Evolutionary conservation across 2,329 filamentous ascomycete species (phyloP).

Genomic region (Coleophoma cylindrospora): DNA sequence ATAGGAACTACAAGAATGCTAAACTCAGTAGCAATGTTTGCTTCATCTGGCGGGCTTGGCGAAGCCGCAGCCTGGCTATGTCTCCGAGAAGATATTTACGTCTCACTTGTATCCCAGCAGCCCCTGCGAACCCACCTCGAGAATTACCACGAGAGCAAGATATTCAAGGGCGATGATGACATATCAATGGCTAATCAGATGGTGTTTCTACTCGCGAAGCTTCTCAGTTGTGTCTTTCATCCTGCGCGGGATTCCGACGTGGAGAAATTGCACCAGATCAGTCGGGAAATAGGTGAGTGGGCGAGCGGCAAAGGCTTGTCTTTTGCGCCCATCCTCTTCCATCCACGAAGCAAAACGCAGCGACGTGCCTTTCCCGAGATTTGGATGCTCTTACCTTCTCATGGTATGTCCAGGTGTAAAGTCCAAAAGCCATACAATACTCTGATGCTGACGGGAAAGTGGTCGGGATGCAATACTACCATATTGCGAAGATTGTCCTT

Average conservation of each 20-base stretch:
- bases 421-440: too few relatives aligned
- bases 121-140: neutral
- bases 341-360: neutral
- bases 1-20: conserved; percentile 1
- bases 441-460: neutral
- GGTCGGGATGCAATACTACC: neutral
- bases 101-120: neutral
- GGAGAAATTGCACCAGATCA: neutral
- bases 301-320: neutral
- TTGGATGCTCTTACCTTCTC: neutral
- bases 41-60: neutral
- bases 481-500: neutral
- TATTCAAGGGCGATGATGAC: neutral
- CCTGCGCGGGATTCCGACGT: neutral
- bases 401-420: neutral
- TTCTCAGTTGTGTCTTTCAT: neutral
- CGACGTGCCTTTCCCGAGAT: neutral
- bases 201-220: neutral
- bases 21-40: neutral
- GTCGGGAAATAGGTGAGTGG: neutral
- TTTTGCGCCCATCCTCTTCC: neutral
- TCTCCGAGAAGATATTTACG: conserved; percentile 1
- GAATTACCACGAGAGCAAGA: neutral
- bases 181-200: neutral
- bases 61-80: neutral